phyloP scores from a whole-genome alignment of 2,329 filamentous ascomycete species.

The Cladophialophora exuberans region DNA sequence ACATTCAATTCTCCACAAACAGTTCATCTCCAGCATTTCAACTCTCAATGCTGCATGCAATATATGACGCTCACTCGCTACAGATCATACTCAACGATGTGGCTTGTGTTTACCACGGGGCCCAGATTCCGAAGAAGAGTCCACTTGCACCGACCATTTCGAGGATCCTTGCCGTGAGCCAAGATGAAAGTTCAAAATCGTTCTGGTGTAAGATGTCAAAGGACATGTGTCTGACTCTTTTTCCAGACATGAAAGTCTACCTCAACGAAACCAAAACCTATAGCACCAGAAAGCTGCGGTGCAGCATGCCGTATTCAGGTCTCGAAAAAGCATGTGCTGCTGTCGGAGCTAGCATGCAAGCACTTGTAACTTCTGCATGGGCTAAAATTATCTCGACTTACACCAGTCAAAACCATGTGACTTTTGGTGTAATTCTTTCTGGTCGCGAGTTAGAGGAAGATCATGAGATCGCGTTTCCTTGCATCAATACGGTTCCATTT shows the following conservation, averaged over 20 bases:
- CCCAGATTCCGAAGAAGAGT: conserved; percentile 24
- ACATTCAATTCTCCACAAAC: conserved; percentile 53
- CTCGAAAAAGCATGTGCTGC: conserved; percentile 62
- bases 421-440: conserved; percentile 80
- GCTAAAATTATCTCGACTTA: conserved; percentile 74
- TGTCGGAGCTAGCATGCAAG: conserved; percentile 73
- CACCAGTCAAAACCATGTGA: conserved; percentile 71
- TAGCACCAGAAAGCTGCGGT: conserved; percentile 41
- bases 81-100: conserved; percentile 67
- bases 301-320: conserved; percentile 43
- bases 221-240: conserved; percentile 65
- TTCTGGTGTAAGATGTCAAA: conserved; percentile 68
- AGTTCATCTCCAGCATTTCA: conserved; percentile 41
- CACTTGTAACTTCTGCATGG: conserved; percentile 78
- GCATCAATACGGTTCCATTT: conserved; percentile 79
- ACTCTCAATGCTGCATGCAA: conserved; percentile 72
- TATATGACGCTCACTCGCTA: conserved; percentile 83
- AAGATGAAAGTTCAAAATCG: conserved; percentile 37
- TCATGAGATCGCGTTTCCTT: conserved; percentile 68
- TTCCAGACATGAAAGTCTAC: conserved; percentile 75
- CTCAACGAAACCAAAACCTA: conserved; percentile 40
- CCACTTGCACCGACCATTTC: conserved; percentile 49
- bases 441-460: conserved; percentile 67
- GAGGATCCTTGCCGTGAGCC: conserved; percentile 44
- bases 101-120: conserved; percentile 41